Evolutionary conservation across 1,284 basidiomycete species (phyloP).

Genomic region (Trichosporon coremiiforme): DNA sequence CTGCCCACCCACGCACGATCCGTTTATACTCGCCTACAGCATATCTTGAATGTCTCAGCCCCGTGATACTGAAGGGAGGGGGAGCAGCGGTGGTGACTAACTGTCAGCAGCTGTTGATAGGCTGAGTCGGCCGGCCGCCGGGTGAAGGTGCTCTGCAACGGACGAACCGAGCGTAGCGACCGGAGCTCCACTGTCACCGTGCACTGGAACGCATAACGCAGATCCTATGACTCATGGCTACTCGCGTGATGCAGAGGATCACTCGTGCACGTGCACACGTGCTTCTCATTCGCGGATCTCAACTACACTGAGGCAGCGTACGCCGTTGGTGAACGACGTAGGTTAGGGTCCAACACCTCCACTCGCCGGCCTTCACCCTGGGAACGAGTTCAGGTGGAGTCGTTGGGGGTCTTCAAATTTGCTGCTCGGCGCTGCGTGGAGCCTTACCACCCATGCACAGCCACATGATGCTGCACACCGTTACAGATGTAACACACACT

Average conservation of each 20-base stretch:
- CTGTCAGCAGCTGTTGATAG: background rate
- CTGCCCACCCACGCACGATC: too few species aligned
- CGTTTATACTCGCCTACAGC: background rate
- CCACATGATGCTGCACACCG: background rate
- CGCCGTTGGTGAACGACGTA: background rate
- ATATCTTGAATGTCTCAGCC: background rate
- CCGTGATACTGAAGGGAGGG: too few species aligned
- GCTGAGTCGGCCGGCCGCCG: too few species aligned
- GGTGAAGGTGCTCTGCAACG: background rate
- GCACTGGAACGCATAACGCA: background rate
- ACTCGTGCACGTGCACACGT: background rate
- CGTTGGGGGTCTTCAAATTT: background rate
- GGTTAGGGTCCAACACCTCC: background rate
- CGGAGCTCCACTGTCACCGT: background rate
- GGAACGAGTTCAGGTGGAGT: background rate
- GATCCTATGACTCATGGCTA: background rate
- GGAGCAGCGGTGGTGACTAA: background rate
- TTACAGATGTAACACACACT: too few species aligned
- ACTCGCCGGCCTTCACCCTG: background rate
- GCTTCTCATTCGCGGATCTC: conserved; percentile 1
- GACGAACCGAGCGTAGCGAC: background rate
- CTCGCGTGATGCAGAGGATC: background rate
- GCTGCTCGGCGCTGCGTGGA: background rate
- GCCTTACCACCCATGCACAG: background rate
- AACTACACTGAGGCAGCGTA: background rate